Percentiles rank a stretch among this genome's conserved stretches.
Conservation (phyloP, 1,284 basidiomycete genomes). For the Heliocybe sulcata region DNA sequence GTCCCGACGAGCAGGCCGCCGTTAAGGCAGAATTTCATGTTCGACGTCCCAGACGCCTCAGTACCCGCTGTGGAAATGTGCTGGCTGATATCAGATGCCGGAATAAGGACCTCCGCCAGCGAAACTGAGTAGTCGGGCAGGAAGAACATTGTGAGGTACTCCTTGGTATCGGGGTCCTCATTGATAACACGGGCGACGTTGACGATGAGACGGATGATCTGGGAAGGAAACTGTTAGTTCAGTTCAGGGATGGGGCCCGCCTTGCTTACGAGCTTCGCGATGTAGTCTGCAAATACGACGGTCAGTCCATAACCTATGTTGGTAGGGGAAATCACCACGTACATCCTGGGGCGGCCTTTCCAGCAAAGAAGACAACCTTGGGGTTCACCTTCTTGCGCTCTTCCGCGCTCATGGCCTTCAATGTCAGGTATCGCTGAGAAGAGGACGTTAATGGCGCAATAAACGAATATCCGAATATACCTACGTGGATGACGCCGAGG, state of each 20-base stretch:
- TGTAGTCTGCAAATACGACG: conserved; percentile 44
- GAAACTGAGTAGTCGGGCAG: conserved; percentile 86
- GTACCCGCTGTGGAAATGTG: conserved; percentile 95
- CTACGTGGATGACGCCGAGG: conserved; percentile 77
- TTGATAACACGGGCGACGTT: conserved; percentile 85
- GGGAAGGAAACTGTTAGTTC: conserved; percentile 7
- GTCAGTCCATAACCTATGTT: conserved; percentile 4
- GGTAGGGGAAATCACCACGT: conserved; percentile 19
- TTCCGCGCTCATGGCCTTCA: conserved; percentile 73
- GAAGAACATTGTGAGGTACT: conserved; percentile 81
- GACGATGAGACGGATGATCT: conserved; percentile 89
- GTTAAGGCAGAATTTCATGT: conserved; percentile 92
- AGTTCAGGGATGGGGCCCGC: conserved; percentile 7
- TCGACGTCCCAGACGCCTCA: conserved; percentile 82
- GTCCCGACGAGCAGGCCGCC: conserved; percentile 81
- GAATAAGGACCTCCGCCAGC: conserved; percentile 85
- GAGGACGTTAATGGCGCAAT: conserved; percentile 7
- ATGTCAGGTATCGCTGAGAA: conserved; percentile 64
- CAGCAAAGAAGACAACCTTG: conserved; percentile 85
- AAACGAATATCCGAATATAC: conserved; percentile 11
- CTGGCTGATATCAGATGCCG: conserved; percentile 86
- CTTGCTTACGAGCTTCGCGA: conserved; percentile 59
- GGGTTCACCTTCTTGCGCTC: conserved; percentile 78
- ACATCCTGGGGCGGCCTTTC: conserved; percentile 83
- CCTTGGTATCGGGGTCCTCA: conserved; percentile 78